Evolutionary conservation across 2,329 filamentous ascomycete genomes (phyloP).

Genomic region (Ophiostoma sp.): DNA sequence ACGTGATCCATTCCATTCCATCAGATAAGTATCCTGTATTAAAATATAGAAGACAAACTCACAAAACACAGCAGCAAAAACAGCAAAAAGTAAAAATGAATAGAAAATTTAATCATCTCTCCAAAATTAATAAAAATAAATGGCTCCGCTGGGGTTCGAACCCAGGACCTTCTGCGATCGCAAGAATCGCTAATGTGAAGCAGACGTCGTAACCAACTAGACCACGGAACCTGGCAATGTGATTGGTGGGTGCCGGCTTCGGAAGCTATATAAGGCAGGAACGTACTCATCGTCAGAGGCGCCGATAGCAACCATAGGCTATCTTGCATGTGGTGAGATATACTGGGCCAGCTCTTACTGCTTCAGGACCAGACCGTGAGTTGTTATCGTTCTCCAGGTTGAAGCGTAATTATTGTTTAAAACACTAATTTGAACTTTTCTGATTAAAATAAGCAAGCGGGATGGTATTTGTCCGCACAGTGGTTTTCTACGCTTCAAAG

Average conservation of each 20-base stretch:
- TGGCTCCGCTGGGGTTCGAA: constrained; percentile 18
- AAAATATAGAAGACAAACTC: neutral
- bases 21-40: neutral
- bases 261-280: neutral
- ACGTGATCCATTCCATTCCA: constrained; percentile 2
- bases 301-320: neutral
- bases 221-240: constrained; percentile 14
- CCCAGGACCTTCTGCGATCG: constrained; percentile 19
- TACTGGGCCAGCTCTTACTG: no score
- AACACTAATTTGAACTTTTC: neutral
- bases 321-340: neutral
- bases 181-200: constrained; percentile 14
- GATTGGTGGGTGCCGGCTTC: neutral
- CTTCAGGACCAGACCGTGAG: no score
- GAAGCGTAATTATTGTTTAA: no score
- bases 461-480: neutral
- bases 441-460: neutral
- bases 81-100: neutral
- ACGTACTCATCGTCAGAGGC: neutral
- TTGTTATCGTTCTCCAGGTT: no score
- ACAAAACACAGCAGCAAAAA: neutral
- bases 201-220: constrained; percentile 20
- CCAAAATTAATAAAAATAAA: neutral
- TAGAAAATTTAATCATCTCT: neutral
- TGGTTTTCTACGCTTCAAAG: neutral